phyloP scores from a whole-genome alignment of 176 grass and related monocot species.

The Alloteropsis semialata region DNA sequence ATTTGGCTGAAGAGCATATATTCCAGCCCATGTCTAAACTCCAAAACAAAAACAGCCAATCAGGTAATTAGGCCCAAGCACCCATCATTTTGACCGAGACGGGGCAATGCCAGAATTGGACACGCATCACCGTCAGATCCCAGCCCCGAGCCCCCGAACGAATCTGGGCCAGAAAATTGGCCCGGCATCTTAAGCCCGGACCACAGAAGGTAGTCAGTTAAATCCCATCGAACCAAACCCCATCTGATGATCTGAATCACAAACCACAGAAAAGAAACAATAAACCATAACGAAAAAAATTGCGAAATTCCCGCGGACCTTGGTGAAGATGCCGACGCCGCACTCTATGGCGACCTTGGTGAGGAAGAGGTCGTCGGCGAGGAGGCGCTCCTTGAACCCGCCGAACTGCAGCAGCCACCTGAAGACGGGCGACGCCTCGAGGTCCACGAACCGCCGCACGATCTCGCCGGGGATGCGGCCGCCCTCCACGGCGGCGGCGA shows the following conservation, averaged over 20 bases:
- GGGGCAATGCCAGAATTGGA: neutral
- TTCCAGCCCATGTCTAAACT: slow-evolving; percentile 1
- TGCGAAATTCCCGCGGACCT: slow-evolving; percentile 35
- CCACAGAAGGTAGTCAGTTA: slow-evolving; percentile 15
- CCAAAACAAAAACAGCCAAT: neutral
- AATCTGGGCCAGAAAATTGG: slow-evolving; percentile 17
- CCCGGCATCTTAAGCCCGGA: slow-evolving; percentile 17
- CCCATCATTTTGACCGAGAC: neutral
- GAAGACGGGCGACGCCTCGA: slow-evolving; percentile 70
- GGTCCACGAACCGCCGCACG: slow-evolving; percentile 60
- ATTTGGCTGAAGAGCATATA: neutral
- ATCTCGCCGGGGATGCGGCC: slow-evolving; percentile 72
- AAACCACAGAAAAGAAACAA: slow-evolving; percentile 3
- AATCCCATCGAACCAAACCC: slow-evolving; percentile 16
- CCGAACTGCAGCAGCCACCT: slow-evolving; percentile 88
- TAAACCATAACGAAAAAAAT: neutral
- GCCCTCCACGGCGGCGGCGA: slow-evolving; percentile 67
- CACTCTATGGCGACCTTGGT: slow-evolving; percentile 94
- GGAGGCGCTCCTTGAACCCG: slow-evolving; percentile 93
- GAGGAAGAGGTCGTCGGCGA: slow-evolving; percentile 97
- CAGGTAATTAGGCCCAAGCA: neutral
- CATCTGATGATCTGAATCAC: slow-evolving; percentile 25
- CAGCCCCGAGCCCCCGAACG: neutral
- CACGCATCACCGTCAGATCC: slow-evolving; percentile 23
- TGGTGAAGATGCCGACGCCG: slow-evolving; percentile 94